Base-by-base conservation (phyloP, 2,329 filamentous ascomycete species). In the Thielaviopsis punctulata region DNA sequence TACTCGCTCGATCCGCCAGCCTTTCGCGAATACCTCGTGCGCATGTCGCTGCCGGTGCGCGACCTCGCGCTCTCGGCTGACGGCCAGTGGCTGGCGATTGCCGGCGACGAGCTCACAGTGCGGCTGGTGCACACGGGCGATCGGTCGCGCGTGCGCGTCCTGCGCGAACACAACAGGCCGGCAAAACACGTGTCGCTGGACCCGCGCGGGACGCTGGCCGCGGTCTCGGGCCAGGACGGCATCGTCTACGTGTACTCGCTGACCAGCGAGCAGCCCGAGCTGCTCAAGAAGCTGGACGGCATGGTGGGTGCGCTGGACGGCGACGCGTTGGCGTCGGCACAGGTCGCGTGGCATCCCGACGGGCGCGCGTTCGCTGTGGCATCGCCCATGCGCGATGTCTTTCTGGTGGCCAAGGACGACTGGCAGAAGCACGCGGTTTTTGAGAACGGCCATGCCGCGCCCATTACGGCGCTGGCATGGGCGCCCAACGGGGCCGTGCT, bases 141-240 rank as follows among this genome's bases (percentile, higher is more conserved):
- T 62, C 89, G 83, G 64, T 80, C 73, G 21, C 75, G 79, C 58
- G 76, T 94, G 48, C 80, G 84, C 60, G 82, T 84, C 57, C 73
- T 98, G 8, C 80, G 85, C 57, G 87, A 95, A 50, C 90, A 95
- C 63, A 73, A 76, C 44, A 86, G 85, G 60, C 80, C 87, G n/a
- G 80, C 84, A n/a, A 94, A 95, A 63, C 87, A 96, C 62, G 74
- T 96, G 36, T 78, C 86, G 13, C 95, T 95, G 66, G 87, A 96
- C 59, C 81, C 83, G 4, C 84, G 77, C 54, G 87, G 86, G 41
- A 77, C 78, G 49, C 79, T 82, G 53, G 71, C 93, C 3, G 75
- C 89, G 0, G 75, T 94, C 0, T 93, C 92, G 0, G 89, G 87
- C 63, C 86, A 85, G 0, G 88, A 98, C 62, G 92, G 92, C 45